Evolutionary conservation across 2,329 filamentous ascomycete genomes (phyloP), one percentile per base, ranked within the genome.

Genomic region (Colletotrichum acutatum): DNA sequence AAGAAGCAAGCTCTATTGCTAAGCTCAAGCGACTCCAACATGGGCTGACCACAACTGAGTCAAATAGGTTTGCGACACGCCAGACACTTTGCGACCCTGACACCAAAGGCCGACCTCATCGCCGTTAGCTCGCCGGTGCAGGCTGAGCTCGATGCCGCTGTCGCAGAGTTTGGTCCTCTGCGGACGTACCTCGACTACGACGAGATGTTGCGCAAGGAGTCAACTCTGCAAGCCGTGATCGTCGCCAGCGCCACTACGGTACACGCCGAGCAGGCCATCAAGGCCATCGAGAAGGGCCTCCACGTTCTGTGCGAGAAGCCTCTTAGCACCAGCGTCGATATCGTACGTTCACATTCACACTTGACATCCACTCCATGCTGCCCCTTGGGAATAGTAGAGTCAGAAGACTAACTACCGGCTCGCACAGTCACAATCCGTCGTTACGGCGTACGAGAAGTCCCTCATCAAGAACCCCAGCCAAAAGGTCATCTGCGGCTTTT

Each of bases 271-370:
- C 87, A 91, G 75, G 85, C 89, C 1, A 87, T 90, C 76, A 85
- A 86, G 75, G 88, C 88, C 16, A 90, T 91, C 63, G 79, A 88
- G 66, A 83, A 83, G 19, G 84, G 86, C 60, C 84, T 87, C 74
- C 89, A 91, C 76, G 88, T 90, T 0, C 79, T 91, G 28, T 90
- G 88, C 76, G 89, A 91, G 82, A 90, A 91, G 82, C 89, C 89
- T 1, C 78, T 90, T 26, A 88, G 86, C 58, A 92, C 90, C 1
- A 88, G 84, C 72, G 83, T 90, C 19, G 89, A 91, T 74, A 83
- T 90, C 63, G 90, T 91, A 82, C 76, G 87, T 81, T 49, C 19
- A 28, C 5, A 22, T 81, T 49, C 19, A 28, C 5, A 22, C 5
- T 19, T 22, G 12, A 5, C 4, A 7, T 19, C 4, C 37, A 42